Base-by-base conservation (phyloP, 257 asterid species). In the Capsicum baccatum region DNA sequence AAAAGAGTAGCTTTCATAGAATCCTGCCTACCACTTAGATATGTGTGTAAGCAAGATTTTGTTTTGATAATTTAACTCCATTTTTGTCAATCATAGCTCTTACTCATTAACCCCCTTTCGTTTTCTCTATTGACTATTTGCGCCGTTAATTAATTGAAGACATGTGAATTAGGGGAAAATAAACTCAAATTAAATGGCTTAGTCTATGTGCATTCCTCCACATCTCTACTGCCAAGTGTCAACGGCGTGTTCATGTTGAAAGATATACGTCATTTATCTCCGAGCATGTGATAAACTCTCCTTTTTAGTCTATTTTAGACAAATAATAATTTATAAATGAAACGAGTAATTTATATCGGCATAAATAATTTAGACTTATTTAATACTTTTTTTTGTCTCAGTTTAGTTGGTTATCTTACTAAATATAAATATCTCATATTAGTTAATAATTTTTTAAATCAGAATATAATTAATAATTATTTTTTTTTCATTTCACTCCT, bases 11-110 rank as follows among this genome's bases (percentile, higher is more conserved):
- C 63, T 76, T 12, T 76, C 63, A 76, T 1, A 52, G 47, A 76
- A 76, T 76, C 81, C 26, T 52, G 62, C 63, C 81, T 76, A 76
- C 48, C 81, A 21, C 48, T 76, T 76, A 76, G 81, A 76, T 76
- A 76, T 52, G 52, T 52, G 81, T 13, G 81, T 76, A 76, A 52
- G 63, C 63, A 21, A 50, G 63, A 76, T 76, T 39, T 39, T 69
- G 8, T 39, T 37, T 39, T 69, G 78, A 69, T 15, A 1, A 37
- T 37, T 67, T 67, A 67, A n/a, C 60, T 71, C 39, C 58, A n/a
- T 48, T 7, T 66, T 48, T 21, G 16, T 70, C 35, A 70, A 70
- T 48, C 35, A 69, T 69, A 17, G 12, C 5, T 16, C 21, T 67
- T 8, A 64, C 11, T 48, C 19, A 73, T 76, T 76, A 76, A 21